These are phyloP conservation scores for Coemansia asiatica DNA, from an alignment of 192 early-diverging fungal genomes.

Conservation along the genomic window DNA sequence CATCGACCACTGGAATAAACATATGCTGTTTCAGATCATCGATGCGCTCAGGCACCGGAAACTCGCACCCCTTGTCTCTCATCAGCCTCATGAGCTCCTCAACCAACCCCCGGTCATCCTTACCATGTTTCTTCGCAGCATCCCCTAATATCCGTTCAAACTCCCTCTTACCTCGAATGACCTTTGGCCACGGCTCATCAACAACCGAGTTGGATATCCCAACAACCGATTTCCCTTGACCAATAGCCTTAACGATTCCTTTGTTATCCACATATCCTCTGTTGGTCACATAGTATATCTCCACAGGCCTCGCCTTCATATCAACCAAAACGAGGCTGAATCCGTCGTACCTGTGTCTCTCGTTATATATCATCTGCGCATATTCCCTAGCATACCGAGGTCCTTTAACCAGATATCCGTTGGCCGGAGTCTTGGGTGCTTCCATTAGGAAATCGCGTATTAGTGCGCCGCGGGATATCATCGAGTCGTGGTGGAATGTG, in stretches of 20 bases:
- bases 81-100: conserved; percentile 16
- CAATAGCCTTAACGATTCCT: conserved; percentile 4
- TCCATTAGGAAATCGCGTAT: conserved; percentile 37
- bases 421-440: neutral
- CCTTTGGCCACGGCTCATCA: conserved; percentile 39
- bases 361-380: conserved; percentile 19
- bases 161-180: conserved; percentile 10
- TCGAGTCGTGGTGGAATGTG: conserved; percentile 8
- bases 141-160: conserved; percentile 1
- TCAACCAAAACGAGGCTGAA: conserved; percentile 51
- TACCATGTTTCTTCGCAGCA: neutral
- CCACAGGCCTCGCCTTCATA: neutral
- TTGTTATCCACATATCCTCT: conserved; percentile 12
- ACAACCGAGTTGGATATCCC: conserved; percentile 46
- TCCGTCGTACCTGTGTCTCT: conserved; percentile 39
- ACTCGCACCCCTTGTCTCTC: conserved; percentile 2
- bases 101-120: conserved; percentile 6
- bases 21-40: conserved; percentile 34
- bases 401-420: neutral
- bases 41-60: conserved; percentile 3
- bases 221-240: neutral
- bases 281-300: conserved; percentile 34
- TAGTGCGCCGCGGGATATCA: conserved; percentile 45
- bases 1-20: conserved; percentile 30
- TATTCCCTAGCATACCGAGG: conserved; percentile 14